Conservation (phyloP, 1,284 basidiomycete species). For the Porodaedalea pini region DNA sequence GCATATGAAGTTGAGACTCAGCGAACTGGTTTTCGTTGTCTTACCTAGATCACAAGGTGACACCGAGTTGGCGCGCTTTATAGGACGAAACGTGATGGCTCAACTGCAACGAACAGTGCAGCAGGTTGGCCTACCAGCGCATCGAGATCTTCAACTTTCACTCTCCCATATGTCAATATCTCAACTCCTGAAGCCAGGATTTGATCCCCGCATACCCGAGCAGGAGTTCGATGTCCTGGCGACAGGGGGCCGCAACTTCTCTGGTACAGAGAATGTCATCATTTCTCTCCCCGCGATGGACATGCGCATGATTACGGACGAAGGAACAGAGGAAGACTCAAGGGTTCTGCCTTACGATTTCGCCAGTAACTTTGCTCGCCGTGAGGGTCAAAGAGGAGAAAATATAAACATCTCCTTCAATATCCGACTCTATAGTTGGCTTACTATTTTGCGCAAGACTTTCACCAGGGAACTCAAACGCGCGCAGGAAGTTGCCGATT, state of each 20-base stretch:
- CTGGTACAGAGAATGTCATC: conserved; percentile 62
- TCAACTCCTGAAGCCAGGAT: conserved; percentile 56
- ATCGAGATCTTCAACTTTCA: conserved; percentile 62
- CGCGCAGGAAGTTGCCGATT: conserved; percentile 54
- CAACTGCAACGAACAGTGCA: conserved; percentile 60
- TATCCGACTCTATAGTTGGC: conserved; percentile 75
- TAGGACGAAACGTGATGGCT: conserved; percentile 62
- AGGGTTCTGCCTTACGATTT: conserved; percentile 64
- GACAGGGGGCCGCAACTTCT: conserved; percentile 39
- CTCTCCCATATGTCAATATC: conserved; percentile 75
- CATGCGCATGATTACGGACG: conserved; percentile 73
- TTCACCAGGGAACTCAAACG: conserved; percentile 73
- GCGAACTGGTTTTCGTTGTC: conserved; percentile 59
- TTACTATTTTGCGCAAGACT: conserved; percentile 70
- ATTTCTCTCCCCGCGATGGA: conserved; percentile 76
- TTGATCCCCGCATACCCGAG: conserved; percentile 29
- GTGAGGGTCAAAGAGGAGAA: conserved; percentile 51
- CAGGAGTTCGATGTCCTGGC: conserved; percentile 18
- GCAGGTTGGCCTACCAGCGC: conserved; percentile 44
- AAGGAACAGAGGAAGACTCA: conserved; percentile 38
- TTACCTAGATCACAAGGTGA: conserved; percentile 76
- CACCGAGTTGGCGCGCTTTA: conserved; percentile 67
- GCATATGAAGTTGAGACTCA: conserved; percentile 65
- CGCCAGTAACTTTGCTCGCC: conserved; percentile 61
- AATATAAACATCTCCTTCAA: conserved; percentile 82